phyloP scores from a whole-genome alignment of 306 rosid species.

The Psophocarpus tetragonolobus region DNA sequence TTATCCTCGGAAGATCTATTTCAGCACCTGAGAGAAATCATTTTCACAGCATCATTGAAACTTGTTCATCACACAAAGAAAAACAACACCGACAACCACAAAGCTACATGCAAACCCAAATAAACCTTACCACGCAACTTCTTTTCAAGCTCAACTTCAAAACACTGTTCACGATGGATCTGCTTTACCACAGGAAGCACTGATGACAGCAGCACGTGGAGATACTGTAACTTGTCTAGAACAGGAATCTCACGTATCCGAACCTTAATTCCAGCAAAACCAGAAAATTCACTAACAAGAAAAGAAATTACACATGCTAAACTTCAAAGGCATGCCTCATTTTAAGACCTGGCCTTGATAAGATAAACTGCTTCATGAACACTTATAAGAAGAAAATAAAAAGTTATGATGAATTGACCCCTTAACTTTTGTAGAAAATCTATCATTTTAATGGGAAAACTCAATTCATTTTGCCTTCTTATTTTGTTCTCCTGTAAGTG shows the following conservation, averaged over 20 bases:
- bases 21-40: conserved; percentile 63
- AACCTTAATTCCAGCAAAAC: conserved; percentile 56
- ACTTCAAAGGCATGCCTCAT: conserved; percentile 21
- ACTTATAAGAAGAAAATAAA: not conserved
- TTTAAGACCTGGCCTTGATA: not conserved
- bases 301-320: conserved; percentile 17
- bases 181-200: conserved; percentile 91
- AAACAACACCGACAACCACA: conserved; percentile 32
- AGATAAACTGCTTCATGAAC: not conserved
- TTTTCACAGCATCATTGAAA: conserved; percentile 33
- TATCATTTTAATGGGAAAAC: not conserved
- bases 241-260: conserved; percentile 86
- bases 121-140: conserved; percentile 61
- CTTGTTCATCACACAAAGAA: conserved; percentile 1
- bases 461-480: not conserved
- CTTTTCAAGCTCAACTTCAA: conserved; percentile 89
- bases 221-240: conserved; percentile 78
- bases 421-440: not conserved
- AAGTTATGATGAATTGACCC: not conserved
- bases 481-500: not conserved
- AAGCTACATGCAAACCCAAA: conserved; percentile 28
- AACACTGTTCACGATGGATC: conserved; percentile 80
- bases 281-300: conserved; percentile 26
- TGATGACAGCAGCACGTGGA: conserved; percentile 72
- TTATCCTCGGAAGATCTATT: conserved; percentile 77